Conservation (phyloP, 2,329 filamentous ascomycete species). For the Botrytis elliptica region DNA sequence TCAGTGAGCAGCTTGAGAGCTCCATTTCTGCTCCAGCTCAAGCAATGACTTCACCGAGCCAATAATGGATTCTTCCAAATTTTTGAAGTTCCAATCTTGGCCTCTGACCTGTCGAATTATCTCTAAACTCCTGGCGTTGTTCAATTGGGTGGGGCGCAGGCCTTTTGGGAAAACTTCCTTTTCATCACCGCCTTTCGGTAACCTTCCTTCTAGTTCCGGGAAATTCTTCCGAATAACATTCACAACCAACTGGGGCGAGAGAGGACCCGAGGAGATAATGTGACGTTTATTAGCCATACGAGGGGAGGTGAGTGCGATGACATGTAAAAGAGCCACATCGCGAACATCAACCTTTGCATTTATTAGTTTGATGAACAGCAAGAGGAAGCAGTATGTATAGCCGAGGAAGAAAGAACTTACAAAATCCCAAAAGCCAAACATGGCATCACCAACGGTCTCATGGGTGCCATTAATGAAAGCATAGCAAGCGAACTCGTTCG, state of each 20-base stretch:
- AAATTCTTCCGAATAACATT: slow-evolving; percentile 54
- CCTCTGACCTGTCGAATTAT: slow-evolving; percentile 21
- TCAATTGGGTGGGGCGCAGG: slow-evolving; percentile 32
- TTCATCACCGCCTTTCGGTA: slow-evolving; percentile 45
- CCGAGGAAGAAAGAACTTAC: slow-evolving; percentile 39
- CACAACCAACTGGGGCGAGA: slow-evolving; percentile 57
- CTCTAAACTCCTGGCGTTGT: slow-evolving; percentile 27
- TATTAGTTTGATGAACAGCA: background rate
- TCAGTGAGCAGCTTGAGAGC: background rate
- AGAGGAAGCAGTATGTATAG: background rate
- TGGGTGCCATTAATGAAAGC: slow-evolving; percentile 51
- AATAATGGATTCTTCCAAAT: slow-evolving; percentile 34
- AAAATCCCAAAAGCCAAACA: slow-evolving; percentile 27
- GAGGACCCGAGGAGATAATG: slow-evolving; percentile 54
- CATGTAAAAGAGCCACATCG: slow-evolving; percentile 60
- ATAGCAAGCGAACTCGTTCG: slow-evolving; percentile 56
- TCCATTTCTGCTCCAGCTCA: slow-evolving; percentile 32
- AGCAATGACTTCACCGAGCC: slow-evolving; percentile 36
- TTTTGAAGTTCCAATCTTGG: slow-evolving; percentile 31
- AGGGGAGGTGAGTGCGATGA: slow-evolving; percentile 53
- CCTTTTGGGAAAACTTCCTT: slow-evolving; percentile 29
- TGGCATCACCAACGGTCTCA: slow-evolving; percentile 36
- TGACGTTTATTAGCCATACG: slow-evolving; percentile 60
- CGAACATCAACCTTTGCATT: slow-evolving; percentile 45
- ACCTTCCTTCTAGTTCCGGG: slow-evolving; percentile 48